Evolutionary conservation across 2,329 filamentous ascomycete genomes (phyloP), one percentile per base, ranked within the genome.

Genomic region (Ciborinia camelliae): DNA sequence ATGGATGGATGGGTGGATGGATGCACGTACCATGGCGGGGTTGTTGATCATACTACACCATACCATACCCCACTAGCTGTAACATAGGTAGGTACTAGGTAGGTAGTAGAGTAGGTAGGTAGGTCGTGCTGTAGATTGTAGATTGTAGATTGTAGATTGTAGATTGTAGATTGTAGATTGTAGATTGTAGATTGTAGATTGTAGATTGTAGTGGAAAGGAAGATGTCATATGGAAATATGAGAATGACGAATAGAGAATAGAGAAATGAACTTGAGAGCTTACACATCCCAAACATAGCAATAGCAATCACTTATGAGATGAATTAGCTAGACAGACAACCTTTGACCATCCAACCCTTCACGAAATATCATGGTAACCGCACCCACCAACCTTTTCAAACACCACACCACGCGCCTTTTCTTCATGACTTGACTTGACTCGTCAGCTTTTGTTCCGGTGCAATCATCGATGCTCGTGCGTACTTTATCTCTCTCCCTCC

Each of bases 381-480:
- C 41, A 47, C 14, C 10, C 47, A 14, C 35, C 30, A 18, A 57
- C 26, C 9, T 26, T 43, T 41, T 10, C 20, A 47, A 5, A 37
- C 9, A 47, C 37, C 9, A 47, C 37, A 45, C 48, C 60, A 62
- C 60, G 37, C 60, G 50, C 60, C 35, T 62, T n/a, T 32, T 55
- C 60, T 55, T 62, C n/a, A 62, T 62, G 60, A 62, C 60, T 55
- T 45, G 60, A 55, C n/a, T 55, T 62, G 60, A 62, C 60, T 55
- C 35, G 60, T 62, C 60, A 43, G 39, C 48, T 62, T 62, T 62
- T 50, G 37, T 62, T 62, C 60, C 50, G 15, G 26, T 28, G 37
- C 60, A 55, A 62, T 62, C 60, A 55, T 62, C 28, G 14, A 55
- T 55, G 48, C 50, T 35, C 50, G 60, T 62, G 60, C 30, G 41